Evolutionary conservation across 768 basidiomycete genomes (phyloP).

Genomic region (Lactifluus subvellereus): DNA sequence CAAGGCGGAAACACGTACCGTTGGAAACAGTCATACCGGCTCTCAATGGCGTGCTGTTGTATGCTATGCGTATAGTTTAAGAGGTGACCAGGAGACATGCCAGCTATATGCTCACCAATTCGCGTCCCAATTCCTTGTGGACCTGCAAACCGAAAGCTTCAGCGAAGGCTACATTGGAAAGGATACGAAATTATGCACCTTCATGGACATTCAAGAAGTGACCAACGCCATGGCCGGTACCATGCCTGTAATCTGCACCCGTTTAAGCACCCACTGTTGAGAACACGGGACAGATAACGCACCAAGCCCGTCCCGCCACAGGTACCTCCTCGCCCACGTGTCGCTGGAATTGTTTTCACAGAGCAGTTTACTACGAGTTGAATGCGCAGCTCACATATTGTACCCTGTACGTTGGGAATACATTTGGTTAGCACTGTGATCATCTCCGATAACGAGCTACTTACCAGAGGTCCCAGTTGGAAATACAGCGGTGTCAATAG

Average conservation of each 20-base stretch:
- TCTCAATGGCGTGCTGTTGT: constrained; percentile 68
- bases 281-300: constrained; percentile 23
- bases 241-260: constrained; percentile 67
- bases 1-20: constrained; percentile 33
- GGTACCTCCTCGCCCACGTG: constrained; percentile 65
- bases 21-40: constrained; percentile 90
- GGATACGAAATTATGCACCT: constrained; percentile 30
- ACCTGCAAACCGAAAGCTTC: constrained; percentile 30
- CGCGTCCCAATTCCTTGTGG: constrained; percentile 60
- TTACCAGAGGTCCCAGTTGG: constrained; percentile 73
- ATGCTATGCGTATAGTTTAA: constrained; percentile 34
- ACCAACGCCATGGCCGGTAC: constrained; percentile 93
- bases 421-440: background rate
- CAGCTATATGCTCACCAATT: constrained; percentile 31
- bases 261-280: background rate
- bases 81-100: background rate
- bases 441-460: constrained; percentile 16
- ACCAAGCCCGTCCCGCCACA: constrained; percentile 90
- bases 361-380: background rate
- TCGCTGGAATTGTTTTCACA: constrained; percentile 44
- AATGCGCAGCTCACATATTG: constrained; percentile 39
- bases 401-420: constrained; percentile 38
- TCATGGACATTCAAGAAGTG: constrained; percentile 95
- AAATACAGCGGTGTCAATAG: constrained; percentile 80
- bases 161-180: background rate